Conservation (phyloP, 2,329 filamentous ascomycete genomes). For the Alternaria sp. region DNA sequence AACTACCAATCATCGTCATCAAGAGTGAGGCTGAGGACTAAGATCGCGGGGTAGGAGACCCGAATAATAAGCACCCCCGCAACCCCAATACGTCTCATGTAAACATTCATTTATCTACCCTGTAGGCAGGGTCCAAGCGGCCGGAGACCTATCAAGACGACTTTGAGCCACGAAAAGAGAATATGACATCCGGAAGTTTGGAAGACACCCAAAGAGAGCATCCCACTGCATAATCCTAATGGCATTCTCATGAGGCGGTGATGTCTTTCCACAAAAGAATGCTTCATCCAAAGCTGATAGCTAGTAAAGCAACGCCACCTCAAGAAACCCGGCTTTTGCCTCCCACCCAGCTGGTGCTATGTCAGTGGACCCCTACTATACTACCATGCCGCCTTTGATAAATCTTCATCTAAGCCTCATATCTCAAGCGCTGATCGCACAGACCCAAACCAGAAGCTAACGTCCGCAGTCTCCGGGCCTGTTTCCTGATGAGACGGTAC, state of each 20-base stretch:
- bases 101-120: conserved; percentile 33
- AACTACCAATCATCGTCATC: conserved; percentile 12
- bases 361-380: conserved; percentile 33
- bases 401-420: conserved; percentile 42
- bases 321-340: conserved; percentile 11
- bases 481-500: conserved; percentile 38
- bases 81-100: conserved; percentile 34
- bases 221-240: neutral
- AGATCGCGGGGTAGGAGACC: conserved; percentile 37
- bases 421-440: conserved; percentile 33
- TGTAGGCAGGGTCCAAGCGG: neutral
- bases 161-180: neutral
- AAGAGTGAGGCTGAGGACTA: conserved; percentile 17
- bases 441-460: conserved; percentile 34
- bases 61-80: conserved; percentile 24
- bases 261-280: neutral
- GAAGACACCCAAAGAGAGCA: neutral
- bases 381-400: conserved; percentile 29
- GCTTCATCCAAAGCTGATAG: neutral
- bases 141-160: neutral
- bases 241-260: neutral
- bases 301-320: conserved; percentile 21
- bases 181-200: neutral
- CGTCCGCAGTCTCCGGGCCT: conserved; percentile 44
- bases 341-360: conserved; percentile 24